A percentile compares a stretch with the other conserved stretches of the same genome.
These are phyloP conservation scores for Cystobasidium ongulense DNA, from an alignment of 768 basidiomycete genomes.

Conservation along the genomic window DNA sequence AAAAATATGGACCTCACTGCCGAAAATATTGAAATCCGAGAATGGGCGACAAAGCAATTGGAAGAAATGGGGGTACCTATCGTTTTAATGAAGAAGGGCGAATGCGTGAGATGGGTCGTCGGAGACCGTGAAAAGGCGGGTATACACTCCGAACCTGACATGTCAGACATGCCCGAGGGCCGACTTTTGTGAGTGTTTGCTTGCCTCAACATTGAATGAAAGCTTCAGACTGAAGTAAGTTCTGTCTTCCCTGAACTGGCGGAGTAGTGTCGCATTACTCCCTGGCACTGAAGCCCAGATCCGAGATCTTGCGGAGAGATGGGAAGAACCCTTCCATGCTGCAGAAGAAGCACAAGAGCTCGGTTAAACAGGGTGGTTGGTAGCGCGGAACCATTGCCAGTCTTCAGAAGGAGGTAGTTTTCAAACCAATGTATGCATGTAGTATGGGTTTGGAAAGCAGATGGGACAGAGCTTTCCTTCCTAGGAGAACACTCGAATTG, in stretches of 20 bases:
- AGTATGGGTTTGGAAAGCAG: too few relatives aligned
- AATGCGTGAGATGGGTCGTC: constrained; percentile 3
- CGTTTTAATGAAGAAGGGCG: neutral
- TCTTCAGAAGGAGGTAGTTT: too few relatives aligned
- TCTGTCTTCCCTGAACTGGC: neutral
- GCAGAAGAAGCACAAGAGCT: neutral
- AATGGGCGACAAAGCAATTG: neutral
- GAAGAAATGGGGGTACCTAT: neutral
- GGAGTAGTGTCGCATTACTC: neutral
- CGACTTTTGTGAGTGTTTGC: constrained; percentile 7
- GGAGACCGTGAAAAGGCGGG: neutral
- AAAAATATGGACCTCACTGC: neutral
- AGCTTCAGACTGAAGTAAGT: neutral
- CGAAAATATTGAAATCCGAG: neutral
- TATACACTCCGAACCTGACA: constrained; percentile 22
- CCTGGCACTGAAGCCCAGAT: constrained; percentile 20
- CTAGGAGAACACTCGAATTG: too few relatives aligned
- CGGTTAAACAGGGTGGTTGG: too few relatives aligned
- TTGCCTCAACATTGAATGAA: neutral
- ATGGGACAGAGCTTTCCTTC: too few relatives aligned
- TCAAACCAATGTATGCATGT: too few relatives aligned
- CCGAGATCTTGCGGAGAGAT: neutral
- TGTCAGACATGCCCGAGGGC: constrained; percentile 18
- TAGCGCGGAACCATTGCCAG: too few relatives aligned
- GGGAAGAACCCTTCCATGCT: neutral